Evolutionary conservation across 192 early-diverging fungal genomes (phyloP), one percentile per base, ranked within the genome.

Genomic region (Coemansia sp.): DNA sequence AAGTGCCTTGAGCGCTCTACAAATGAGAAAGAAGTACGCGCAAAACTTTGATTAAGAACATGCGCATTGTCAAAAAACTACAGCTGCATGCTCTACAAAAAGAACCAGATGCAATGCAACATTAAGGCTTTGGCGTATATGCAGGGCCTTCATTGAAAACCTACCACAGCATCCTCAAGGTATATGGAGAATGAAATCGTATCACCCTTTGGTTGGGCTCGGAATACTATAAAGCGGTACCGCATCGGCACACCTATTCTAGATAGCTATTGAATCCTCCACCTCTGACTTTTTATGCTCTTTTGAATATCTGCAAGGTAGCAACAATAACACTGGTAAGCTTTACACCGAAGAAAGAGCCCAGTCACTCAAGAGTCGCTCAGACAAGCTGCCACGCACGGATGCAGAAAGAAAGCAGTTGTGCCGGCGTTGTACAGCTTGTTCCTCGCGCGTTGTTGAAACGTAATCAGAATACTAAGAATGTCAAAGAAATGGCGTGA

Each of bases 161-260:
- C 61, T 61, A 68, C 67, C 58, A 46, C 39, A 14, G 72, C 59
- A 42, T 80, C 72, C 25, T 81, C 78, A 30, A 75, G 54, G 27
- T 81, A 81, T 53, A 81, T 66, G 7, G 78, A 81, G 50, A 75
- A 70, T 17, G 46, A 42, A 50, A 81, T 72, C 20, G 73, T 67
- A 33, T 66, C 78, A 25, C 55, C 59, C 51, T 54, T 72, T 21
- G 78, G 70, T 70, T 81, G 78, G 8, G 78, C 78, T 74, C 78
- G 63, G 51, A 81, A 81, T 42, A 81, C 78, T 36, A 81, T 75
- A 64, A 72, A 81, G 57, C 78, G 78, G 62, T 72, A 81, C 33
- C 78, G 73, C 78, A 81, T 81, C 57, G 42, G 51, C 57, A 63
- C 14, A 50, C 55, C 54, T 46, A 32, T 2, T 36, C 64, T 42